These are phyloP conservation scores for Trypanosoma vivax DNA, from an alignment of 208 protist species.

Conservation along the genomic window DNA sequence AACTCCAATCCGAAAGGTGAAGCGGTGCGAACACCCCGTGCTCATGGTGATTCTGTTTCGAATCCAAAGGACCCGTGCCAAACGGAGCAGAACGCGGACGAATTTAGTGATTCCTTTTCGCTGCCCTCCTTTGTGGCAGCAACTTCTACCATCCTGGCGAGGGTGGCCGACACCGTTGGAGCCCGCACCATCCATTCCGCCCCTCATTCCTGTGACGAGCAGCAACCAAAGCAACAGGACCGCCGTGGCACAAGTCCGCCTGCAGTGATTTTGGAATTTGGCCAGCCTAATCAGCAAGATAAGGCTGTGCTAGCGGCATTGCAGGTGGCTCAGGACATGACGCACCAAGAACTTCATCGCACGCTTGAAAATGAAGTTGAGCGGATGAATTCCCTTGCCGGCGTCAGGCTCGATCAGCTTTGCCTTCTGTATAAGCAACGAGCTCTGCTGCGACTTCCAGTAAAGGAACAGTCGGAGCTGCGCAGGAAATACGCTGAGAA, in stretches of 20 bases:
- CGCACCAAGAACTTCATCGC: conserved; percentile 40
- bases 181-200: not conserved
- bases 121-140: conserved; percentile 13
- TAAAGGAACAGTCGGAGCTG: conserved; percentile 33
- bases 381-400: conserved; percentile 34
- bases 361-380: conserved; percentile 35
- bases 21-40: no score
- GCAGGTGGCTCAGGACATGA: conserved; percentile 21
- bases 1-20: not conserved
- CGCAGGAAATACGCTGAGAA: conserved; percentile 30
- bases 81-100: not conserved
- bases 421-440: conserved; percentile 56
- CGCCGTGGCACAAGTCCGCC: not conserved
- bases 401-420: conserved; percentile 38
- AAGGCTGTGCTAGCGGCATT: not conserved
- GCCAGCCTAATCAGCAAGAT: not conserved
- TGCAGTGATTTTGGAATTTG: not conserved
- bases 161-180: not conserved
- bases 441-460: conserved; percentile 28
- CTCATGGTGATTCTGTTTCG: no score
- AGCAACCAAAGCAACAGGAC: not conserved
- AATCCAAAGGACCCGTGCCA: no score
- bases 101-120: not conserved
- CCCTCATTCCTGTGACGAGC: not conserved
- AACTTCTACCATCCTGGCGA: not conserved